Base-by-base conservation (phyloP, 2,329 filamentous ascomycete genomes). In the Sporothrix pallida region DNA sequence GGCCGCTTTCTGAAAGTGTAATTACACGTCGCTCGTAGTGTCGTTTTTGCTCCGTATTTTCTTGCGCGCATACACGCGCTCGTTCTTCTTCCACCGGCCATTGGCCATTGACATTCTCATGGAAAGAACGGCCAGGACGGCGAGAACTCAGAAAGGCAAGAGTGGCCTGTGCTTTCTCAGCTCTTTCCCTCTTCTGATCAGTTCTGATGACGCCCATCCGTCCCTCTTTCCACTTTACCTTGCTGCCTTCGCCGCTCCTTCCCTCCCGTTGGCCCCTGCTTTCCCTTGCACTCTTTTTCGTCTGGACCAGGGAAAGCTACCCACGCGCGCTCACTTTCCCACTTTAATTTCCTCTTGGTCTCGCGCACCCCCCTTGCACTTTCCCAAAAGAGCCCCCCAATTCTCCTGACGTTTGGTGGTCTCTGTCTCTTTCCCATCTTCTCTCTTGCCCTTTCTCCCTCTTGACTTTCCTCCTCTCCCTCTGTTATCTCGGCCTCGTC, bases 311-410 rank as follows among this genome's bases (percentile, higher is more conserved):
- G 15, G 26, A 50, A 56, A 71, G 67, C 60, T 67, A n/a, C 37
- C 50, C 69, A 48, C 52, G 42, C 70, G 50, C 42, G 44, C 70
- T 56, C 72, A 44, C 74, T 73, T 74, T 68, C 74, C 73, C 72
- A 72, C 72, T 67, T 72, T 74, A 72, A 72, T 75, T 72, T 72
- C 54, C 71, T 73, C 60, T 44, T 73, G 62, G 42, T 63, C 15
- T 50, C 17, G 68, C 48, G 46, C 67, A 44, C 23, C 20, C 54
- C 71, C 71, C 70, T 71, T 69, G 69, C 72, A 58, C 65, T 56
- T 74, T 74, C 54, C 63, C 42, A 48, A 67, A 48, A 48, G 62
- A 26, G 62, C n/a, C 12, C 31, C 42, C 62, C 42, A 67, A 48
- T 48, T 26, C 42, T 26, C 42, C 62, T 67, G 42, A 67, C 42